Evolutionary conservation across 2,329 filamentous ascomycete genomes (phyloP).

Genomic region (Massarina eburnea): DNA sequence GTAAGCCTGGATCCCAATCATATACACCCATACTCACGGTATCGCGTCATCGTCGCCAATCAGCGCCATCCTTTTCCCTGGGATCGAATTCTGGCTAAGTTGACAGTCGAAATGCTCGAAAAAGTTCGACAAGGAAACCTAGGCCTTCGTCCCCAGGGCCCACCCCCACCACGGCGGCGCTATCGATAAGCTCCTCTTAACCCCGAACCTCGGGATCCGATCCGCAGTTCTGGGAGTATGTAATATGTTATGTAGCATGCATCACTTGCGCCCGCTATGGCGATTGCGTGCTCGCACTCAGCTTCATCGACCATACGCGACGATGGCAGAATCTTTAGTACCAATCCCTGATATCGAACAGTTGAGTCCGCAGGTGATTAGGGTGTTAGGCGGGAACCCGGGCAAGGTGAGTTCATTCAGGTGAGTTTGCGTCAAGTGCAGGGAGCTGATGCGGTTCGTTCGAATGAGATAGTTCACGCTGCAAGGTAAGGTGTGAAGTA

Average conservation of each 20-base stretch:
- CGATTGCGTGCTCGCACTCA: slow-evolving; percentile 21
- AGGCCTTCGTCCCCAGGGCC: slow-evolving; percentile 10
- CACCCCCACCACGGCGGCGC: slow-evolving; percentile 9
- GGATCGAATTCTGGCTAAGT: too few species aligned
- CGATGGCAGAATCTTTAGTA: slow-evolving; percentile 64
- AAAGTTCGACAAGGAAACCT: slow-evolving; percentile 22
- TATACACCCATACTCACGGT: slow-evolving; percentile 27
- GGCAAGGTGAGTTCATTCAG: slow-evolving; percentile 63
- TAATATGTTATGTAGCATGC: slow-evolving; percentile 25
- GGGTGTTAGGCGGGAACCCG: slow-evolving; percentile 88
- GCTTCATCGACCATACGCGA: slow-evolving; percentile 31
- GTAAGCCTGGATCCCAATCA: not conserved
- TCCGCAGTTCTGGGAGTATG: too few species aligned
- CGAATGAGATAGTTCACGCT: slow-evolving; percentile 55
- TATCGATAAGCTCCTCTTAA: slow-evolving; percentile 35
- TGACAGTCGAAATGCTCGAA: not conserved
- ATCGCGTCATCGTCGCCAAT: slow-evolving; percentile 39
- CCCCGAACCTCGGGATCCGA: slow-evolving; percentile 20
- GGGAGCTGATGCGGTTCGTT: not conserved
- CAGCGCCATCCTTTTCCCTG: slow-evolving; percentile 27
- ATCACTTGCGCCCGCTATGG: slow-evolving; percentile 12
- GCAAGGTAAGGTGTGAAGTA: slow-evolving; percentile 52
- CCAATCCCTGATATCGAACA: slow-evolving; percentile 73
- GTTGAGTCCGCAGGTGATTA: slow-evolving; percentile 74
- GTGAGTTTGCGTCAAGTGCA: not conserved